phyloP scores from a whole-genome alignment of 1,284 basidiomycete genomes.

The Ustanciosporium gigantosporum region DNA sequence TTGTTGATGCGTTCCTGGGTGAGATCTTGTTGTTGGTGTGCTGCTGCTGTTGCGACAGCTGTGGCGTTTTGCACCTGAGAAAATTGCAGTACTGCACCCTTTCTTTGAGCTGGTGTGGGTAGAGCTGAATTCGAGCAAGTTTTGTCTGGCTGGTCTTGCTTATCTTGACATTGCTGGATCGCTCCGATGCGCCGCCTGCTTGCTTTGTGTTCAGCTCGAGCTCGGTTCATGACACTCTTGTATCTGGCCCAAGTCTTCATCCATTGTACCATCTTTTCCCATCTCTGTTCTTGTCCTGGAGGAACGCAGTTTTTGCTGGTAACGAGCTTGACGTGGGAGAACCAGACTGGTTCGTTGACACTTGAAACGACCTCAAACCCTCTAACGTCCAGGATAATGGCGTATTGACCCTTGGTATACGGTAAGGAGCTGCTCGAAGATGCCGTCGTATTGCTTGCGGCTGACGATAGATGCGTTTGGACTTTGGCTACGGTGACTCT shows the following conservation, averaged over 20 bases:
- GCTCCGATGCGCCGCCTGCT: no score
- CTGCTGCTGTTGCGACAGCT: background rate
- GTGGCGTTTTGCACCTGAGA: background rate
- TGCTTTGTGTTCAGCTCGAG: background rate
- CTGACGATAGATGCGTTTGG: background rate
- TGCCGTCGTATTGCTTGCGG: no score
- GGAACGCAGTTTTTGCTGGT: constrained; percentile 9
- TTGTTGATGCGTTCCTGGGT: background rate
- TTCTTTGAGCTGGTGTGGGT: constrained; percentile 13
- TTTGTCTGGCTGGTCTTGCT: no score
- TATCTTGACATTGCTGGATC: no score
- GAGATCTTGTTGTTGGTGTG: background rate
- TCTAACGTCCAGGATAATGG: constrained; percentile 16
- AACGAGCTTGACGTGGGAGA: constrained; percentile 10
- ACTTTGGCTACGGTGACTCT: constrained; percentile 5
- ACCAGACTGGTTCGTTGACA: constrained; percentile 23
- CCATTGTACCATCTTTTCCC: background rate
- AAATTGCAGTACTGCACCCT: no score
- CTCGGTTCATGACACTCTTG: constrained; percentile 1
- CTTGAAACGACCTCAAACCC: constrained; percentile 19
- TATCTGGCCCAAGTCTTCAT: constrained; percentile 23
- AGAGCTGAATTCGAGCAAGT: no score
- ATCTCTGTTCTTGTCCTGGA: background rate
- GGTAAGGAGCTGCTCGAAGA: constrained; percentile 1
- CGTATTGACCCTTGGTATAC: constrained; percentile 12